phyloP scores from a whole-genome alignment of 2,329 filamentous ascomycete genomes.

The Trichoderma harzianum region DNA sequence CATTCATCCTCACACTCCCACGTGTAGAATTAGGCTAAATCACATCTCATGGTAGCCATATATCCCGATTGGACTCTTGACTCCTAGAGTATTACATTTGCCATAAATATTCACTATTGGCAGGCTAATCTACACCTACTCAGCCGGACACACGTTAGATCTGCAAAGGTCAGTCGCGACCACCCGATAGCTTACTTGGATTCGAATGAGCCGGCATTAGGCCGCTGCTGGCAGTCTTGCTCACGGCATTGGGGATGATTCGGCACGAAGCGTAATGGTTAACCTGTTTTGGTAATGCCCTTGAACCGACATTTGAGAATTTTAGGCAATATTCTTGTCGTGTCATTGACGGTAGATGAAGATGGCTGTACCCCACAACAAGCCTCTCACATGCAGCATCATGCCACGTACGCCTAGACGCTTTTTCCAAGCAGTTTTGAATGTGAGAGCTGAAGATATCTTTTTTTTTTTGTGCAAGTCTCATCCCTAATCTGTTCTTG shows the following conservation, averaged over 20 bases:
- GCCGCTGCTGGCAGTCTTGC: neutral
- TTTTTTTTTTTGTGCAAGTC: neutral
- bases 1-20: neutral
- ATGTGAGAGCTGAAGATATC: neutral
- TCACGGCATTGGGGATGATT: neutral
- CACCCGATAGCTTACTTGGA: neutral
- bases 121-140: neutral
- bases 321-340: neutral
- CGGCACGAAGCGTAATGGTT: neutral
- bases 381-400: neutral
- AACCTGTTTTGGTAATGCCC: neutral
- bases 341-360: neutral
- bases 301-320: neutral
- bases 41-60: neutral
- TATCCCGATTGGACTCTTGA: neutral
- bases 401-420: neutral
- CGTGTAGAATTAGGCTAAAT: neutral
- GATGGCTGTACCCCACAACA: neutral
- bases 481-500: neutral
- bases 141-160: slow-evolving; percentile 8
- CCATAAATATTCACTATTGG: neutral
- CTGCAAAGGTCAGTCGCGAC: neutral
- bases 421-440: neutral
- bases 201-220: neutral
- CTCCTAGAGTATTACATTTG: neutral